Conservation (phyloP, 768 basidiomycete genomes). For the Basidioascus undulatus region DNA sequence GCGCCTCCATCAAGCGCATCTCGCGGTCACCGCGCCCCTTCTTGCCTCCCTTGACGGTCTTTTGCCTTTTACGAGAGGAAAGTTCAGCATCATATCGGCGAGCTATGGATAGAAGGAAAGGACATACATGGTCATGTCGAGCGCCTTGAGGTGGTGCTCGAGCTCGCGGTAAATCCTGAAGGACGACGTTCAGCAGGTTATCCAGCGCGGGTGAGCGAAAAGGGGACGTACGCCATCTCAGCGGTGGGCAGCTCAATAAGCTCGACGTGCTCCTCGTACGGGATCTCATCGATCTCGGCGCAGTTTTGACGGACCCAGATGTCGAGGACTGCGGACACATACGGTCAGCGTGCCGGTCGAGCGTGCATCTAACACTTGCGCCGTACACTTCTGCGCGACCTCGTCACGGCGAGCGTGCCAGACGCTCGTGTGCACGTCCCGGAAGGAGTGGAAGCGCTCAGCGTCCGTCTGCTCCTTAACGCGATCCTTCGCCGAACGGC, state of each 20-base stretch:
- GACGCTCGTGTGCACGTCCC: slow-evolving; percentile 69
- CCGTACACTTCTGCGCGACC: slow-evolving; percentile 39
- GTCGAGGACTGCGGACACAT: slow-evolving; percentile 12
- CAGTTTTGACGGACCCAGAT: slow-evolving; percentile 41
- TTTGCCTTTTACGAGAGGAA: not conserved
- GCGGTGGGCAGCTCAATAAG: slow-evolving; percentile 58
- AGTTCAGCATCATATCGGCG: not conserved
- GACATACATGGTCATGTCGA: slow-evolving; percentile 43
- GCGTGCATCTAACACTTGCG: slow-evolving; percentile 43
- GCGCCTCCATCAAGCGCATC: slow-evolving; percentile 57
- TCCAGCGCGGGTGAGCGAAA: not conserved
- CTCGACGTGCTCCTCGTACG: slow-evolving; percentile 38
- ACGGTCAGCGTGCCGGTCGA: slow-evolving; percentile 39
- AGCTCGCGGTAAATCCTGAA: slow-evolving; percentile 62
- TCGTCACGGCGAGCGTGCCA: slow-evolving; percentile 77
- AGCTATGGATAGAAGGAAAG: not conserved
- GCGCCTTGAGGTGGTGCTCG: slow-evolving; percentile 69
- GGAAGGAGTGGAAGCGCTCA: slow-evolving; percentile 88
- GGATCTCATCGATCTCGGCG: slow-evolving; percentile 90
- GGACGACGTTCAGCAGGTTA: not conserved
- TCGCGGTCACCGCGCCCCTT: slow-evolving; percentile 56
- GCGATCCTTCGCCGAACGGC: slow-evolving; percentile 52
- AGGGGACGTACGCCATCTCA: slow-evolving; percentile 36
- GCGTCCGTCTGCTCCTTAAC: slow-evolving; percentile 65
- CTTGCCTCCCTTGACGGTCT: slow-evolving; percentile 33